Conservation (phyloP, 2,329 filamentous ascomycete genomes). For the Xylaria sp. region DNA sequence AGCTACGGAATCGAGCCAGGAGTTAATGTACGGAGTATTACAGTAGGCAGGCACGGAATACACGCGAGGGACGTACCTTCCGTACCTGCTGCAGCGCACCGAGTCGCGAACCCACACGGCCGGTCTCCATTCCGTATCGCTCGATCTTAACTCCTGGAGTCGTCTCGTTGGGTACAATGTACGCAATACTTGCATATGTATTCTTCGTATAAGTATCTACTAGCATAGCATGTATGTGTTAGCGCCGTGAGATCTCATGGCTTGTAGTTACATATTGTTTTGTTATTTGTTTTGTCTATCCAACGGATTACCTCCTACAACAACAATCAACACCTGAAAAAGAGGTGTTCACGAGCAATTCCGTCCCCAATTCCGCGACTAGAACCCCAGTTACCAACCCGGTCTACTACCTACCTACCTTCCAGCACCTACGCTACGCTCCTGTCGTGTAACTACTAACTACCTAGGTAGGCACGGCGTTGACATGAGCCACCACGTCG, state of each 20-base stretch:
- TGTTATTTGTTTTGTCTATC: background rate
- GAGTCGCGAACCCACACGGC: constrained; percentile 3
- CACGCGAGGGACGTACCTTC: background rate
- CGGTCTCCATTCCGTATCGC: constrained; percentile 6
- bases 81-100: background rate
- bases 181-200: background rate
- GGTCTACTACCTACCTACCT: background rate
- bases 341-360: background rate
- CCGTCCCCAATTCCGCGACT: background rate
- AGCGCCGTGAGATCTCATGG: background rate
- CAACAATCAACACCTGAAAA: too few relatives aligned
- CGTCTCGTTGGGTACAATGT: background rate
- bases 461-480: background rate
- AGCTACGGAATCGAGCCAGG: too few relatives aligned
- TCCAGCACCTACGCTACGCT: background rate
- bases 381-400: background rate
- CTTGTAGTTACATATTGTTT: background rate
- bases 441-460: background rate
- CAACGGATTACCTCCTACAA: too few relatives aligned
- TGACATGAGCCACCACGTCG: background rate
- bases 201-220: background rate
- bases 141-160: background rate
- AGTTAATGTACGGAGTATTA: background rate
- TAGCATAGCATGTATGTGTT: background rate
- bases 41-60: background rate